Evolutionary conservation across 495 filamentous ascomycete genomes (phyloP).

Genomic region (Aspergillus funiculosus): DNA sequence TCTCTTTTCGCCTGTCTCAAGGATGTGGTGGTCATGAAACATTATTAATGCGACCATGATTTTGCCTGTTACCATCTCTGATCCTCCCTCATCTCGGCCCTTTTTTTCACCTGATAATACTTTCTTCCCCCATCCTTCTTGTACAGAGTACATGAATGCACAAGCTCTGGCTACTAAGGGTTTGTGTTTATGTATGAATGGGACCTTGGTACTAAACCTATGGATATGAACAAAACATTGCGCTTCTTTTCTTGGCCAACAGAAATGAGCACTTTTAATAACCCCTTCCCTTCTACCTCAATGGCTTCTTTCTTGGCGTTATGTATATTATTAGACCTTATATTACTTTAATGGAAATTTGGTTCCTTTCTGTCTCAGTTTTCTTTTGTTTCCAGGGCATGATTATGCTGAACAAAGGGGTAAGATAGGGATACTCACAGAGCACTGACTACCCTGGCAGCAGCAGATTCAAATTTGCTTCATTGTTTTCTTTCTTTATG

Average conservation of each 20-base stretch:
- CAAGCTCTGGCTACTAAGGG: neutral
- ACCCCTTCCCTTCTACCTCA: neutral
- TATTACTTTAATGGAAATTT: slow-evolving; percentile 16
- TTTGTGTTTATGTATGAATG: neutral
- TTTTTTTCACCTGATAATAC: slow-evolving; percentile 8
- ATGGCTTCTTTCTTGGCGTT: slow-evolving; percentile 1
- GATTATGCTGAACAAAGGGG: too few species aligned
- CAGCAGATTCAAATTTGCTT: too few species aligned
- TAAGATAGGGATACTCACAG: too few species aligned
- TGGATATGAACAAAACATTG: neutral
- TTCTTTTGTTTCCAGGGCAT: too few species aligned
- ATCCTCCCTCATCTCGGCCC: neutral
- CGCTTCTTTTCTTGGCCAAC: neutral
- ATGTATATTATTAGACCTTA: slow-evolving; percentile 18
- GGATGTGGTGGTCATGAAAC: slow-evolving; percentile 11
- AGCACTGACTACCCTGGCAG: too few species aligned
- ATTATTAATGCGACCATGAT: slow-evolving; percentile 15
- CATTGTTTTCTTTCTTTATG: too few species aligned
- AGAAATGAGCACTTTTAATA: neutral
- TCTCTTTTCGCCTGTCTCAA: slow-evolving; percentile 1
- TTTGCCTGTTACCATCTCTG: slow-evolving; percentile 1
- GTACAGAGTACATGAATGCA: slow-evolving; percentile 14
- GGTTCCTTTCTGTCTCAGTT: neutral
- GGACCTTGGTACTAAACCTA: neutral
- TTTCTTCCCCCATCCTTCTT: slow-evolving; percentile 6